Conservation (phyloP, 192 early-diverging fungal genomes). For the Piromyces sp. region DNA sequence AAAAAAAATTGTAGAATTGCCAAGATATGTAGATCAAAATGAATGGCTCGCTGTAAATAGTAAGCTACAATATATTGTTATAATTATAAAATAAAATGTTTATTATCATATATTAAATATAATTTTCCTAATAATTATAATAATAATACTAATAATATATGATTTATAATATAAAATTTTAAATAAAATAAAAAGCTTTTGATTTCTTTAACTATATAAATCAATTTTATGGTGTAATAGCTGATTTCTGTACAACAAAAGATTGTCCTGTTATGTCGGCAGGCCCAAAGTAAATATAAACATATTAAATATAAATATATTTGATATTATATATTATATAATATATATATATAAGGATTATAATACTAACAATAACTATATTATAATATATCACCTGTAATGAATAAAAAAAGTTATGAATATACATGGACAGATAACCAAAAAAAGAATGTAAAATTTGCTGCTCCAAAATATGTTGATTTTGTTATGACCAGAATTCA, state of each 20-base stretch:
- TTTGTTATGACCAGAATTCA: conserved; percentile 77
- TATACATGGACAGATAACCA: conserved; percentile 84
- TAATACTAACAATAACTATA: no score
- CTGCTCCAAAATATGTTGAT: conserved; percentile 92
- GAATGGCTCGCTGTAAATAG: conserved; percentile 83
- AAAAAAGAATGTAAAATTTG: conserved; percentile 59
- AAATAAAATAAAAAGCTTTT: conserved; percentile 26
- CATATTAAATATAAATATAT: no score
- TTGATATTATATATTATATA: no score
- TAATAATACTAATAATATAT: no score
- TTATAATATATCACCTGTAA: no score
- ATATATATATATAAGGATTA: no score
- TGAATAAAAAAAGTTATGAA: conserved; percentile 41
- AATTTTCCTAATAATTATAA: no score
- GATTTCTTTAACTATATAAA: conserved; percentile 89
- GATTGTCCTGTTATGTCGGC: conserved; percentile 74
- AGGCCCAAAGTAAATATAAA: conserved; percentile 39
- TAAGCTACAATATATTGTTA: conserved; percentile 4
- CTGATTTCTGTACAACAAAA: conserved; percentile 68
- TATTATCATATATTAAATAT: no score
- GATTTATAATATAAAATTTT: no score
- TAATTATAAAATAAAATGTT: no score
- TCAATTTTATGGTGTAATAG: conserved; percentile 73
- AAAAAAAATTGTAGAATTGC: conserved; percentile 71
- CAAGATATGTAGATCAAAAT: conserved; percentile 77